These are phyloP conservation scores for Sclerotinia nivalis DNA, from an alignment of 2,329 filamentous ascomycete species.

Conservation along the genomic window DNA sequence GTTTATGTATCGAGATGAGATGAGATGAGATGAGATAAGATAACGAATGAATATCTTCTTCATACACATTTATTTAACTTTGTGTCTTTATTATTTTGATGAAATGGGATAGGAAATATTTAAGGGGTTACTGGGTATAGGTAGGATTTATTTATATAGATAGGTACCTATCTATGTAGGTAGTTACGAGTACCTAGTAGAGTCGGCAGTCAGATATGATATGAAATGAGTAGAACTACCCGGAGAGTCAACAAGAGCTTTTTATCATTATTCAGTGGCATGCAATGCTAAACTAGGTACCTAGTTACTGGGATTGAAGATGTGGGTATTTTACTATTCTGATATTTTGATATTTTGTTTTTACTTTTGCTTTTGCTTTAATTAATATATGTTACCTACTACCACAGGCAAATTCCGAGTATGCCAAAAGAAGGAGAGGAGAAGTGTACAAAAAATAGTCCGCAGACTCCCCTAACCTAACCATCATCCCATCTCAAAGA, in stretches of 20 bases:
- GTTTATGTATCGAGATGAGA: not conserved
- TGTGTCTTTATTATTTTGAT: no score
- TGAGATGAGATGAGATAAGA: not conserved
- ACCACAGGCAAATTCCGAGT: not conserved
- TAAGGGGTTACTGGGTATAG: not conserved
- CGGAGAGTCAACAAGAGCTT: not conserved
- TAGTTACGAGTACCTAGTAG: not conserved
- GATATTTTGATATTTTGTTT: not conserved
- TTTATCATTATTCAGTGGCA: no score
- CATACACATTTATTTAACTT: no score
- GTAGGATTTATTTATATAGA: not conserved
- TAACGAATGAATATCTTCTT: no score
- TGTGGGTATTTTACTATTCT: no score
- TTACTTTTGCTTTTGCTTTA: not conserved
- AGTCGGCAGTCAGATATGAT: not conserved
- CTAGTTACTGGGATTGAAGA: no score
- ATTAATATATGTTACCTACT: not conserved
- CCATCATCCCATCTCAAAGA: constrained; percentile 9
- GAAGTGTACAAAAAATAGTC: not conserved
- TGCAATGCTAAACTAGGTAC: no score
- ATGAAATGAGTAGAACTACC: not conserved
- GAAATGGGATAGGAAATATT: not conserved
- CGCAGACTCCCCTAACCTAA: not conserved
- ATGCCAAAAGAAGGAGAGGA: constrained; percentile 6
- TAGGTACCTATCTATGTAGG: not conserved